Base-by-base conservation (phyloP, 306 rosid genomes). In the Malus asiatica region DNA sequence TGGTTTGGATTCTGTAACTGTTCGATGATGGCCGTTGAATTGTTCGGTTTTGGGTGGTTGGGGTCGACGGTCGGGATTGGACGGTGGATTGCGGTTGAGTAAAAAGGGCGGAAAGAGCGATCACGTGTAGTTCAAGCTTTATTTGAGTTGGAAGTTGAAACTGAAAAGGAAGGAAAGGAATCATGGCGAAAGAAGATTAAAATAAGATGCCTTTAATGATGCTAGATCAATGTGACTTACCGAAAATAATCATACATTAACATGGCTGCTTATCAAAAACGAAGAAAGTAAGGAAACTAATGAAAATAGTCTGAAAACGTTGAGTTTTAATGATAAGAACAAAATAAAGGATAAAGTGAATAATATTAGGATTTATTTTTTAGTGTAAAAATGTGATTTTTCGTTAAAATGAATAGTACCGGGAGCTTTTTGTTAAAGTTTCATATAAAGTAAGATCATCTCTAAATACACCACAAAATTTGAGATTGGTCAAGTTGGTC, bases 31-130 rank as follows among this genome's bases (percentile, higher is more conserved):
- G 8, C 74, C 73, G 64, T 71, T 18, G 2, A 20, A 66, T 78
- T 5, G 8, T 42, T 45, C 25, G 27, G 48, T 14, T 11, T 27
- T 4, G 66, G 19, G 20, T 12, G 3, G 66, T 27, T 30, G 16
- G n/a, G 19, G 62, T 76, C 69, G 57, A 40, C 66, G 61, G 67
- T 74, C 32, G 62, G 66, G 32, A 57, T 65, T 66, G 46, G 14
- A 25, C 70, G 68, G 73, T 58, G 64, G 81, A 70, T 67, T 59
- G 76, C 25, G 64, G 81, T 77, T 58, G 62, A 38, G 62, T 11
- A n/a, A 32, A 33, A 72, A 33, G 23, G 46, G 53, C 1, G 3
- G 14, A 8, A 64, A 8, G 30, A 25, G 46, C 11, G 20, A 15
- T 30, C 51, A 53, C 2, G 74, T 15, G 55, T 1, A 15, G 20